A percentile compares a stretch with the other conserved stretches of the same genome.
Evolutionary conservation across 2,329 filamentous ascomycete genomes (phyloP).

Genomic region (Phoma sp.): DNA sequence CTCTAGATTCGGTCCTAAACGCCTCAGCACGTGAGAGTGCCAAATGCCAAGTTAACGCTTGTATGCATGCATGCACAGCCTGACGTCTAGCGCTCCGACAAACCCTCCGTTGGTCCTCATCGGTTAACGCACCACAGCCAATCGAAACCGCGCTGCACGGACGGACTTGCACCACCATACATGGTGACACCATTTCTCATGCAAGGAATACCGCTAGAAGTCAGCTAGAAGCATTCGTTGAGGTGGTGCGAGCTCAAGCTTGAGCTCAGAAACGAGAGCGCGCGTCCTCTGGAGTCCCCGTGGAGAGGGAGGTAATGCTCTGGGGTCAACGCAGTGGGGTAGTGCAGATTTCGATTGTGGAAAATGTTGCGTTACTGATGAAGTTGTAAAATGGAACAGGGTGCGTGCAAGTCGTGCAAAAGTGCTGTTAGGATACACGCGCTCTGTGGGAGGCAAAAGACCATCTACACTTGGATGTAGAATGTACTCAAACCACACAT

Average conservation of each 20-base stretch:
- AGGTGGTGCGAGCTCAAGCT: slow-evolving; percentile 6
- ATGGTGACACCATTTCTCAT: slow-evolving; percentile 4
- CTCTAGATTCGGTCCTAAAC: slow-evolving; percentile 17
- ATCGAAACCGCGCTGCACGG: not conserved
- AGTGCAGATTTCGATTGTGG: not conserved
- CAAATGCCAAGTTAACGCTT: slow-evolving; percentile 8
- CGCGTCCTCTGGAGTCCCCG: not conserved
- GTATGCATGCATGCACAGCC: slow-evolving; percentile 3
- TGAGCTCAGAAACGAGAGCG: slow-evolving; percentile 3
- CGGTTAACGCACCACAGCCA: slow-evolving; percentile 2
- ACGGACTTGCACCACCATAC: slow-evolving; percentile 6
- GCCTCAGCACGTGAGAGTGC: slow-evolving; percentile 17
- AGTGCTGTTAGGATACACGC: not conserved
- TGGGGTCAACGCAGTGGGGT: not conserved
- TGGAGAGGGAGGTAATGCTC: not conserved
- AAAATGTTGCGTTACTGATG: not conserved
- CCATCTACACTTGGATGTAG: not conserved
- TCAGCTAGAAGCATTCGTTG: slow-evolving; percentile 12
- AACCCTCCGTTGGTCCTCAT: slow-evolving; percentile 14
- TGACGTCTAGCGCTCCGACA: slow-evolving; percentile 17
- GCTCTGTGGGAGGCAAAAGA: not conserved
- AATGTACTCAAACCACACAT: not conserved
- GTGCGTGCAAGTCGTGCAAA: not conserved
- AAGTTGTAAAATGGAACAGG: not conserved
- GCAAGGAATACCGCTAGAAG: slow-evolving; percentile 17